A percentile compares a stretch with the other conserved stretches of the same genome.
Evolutionary conservation across 2,329 filamentous ascomycete species (phyloP).

Genomic region (Penicillium sp.): DNA sequence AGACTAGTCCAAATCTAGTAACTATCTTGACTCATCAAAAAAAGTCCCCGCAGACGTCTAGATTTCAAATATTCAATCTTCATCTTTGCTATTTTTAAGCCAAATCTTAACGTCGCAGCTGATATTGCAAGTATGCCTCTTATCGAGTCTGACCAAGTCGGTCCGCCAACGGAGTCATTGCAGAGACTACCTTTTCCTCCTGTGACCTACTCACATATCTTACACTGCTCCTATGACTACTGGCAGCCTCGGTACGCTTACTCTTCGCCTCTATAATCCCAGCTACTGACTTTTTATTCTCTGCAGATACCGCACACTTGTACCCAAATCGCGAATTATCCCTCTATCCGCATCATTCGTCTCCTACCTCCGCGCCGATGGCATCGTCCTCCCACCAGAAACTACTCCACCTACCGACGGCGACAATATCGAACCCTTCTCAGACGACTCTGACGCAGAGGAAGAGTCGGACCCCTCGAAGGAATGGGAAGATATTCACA

Average conservation of each 20-base stretch:
- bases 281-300: background rate
- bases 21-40: conserved; percentile 20
- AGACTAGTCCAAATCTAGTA: conserved; percentile 18
- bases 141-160: conserved; percentile 31
- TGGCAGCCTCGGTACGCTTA: conserved; percentile 77
- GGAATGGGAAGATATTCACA: conserved; percentile 73
- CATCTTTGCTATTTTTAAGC: background rate
- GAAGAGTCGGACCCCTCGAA: conserved; percentile 61
- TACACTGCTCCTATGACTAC: conserved; percentile 90
- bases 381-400: conserved; percentile 75
- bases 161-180: conserved; percentile 23
- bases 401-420: conserved; percentile 39
- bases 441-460: conserved; percentile 62
- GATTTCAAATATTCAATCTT: background rate
- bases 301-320: conserved; percentile 73
- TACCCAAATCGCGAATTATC: conserved; percentile 85
- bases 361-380: conserved; percentile 86
- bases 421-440: conserved; percentile 56
- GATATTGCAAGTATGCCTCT: conserved; percentile 32
- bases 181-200: conserved; percentile 73
- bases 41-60: conserved; percentile 10
- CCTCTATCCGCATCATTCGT: conserved; percentile 77
- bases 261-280: conserved; percentile 7
- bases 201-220: conserved; percentile 81
- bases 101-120: background rate